phyloP scores from a whole-genome alignment of 169 alveolate genomes.

The Eimeria necatrix region DNA sequence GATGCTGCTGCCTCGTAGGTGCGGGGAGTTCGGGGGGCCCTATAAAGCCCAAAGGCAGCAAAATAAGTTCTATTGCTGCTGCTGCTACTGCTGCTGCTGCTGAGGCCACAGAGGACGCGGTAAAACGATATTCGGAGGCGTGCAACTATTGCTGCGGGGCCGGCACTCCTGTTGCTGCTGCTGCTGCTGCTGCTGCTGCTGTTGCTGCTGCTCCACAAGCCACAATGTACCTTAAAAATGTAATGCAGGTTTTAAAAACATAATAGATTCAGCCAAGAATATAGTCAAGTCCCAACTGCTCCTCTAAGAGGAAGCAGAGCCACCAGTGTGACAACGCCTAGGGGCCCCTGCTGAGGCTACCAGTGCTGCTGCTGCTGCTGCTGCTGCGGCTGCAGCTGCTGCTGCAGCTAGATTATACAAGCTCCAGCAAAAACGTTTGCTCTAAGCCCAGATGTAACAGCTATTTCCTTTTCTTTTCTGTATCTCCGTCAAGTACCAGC shows the following conservation, averaged over 20 bases:
- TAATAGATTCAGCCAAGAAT: background rate
- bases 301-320: background rate
- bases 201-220: background rate
- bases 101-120: background rate
- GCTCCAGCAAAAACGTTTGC: no score
- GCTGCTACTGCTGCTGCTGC: slow-evolving; percentile 10
- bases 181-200: background rate
- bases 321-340: background rate
- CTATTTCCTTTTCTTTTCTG: no score
- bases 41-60: background rate
- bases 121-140: background rate
- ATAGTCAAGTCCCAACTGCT: background rate
- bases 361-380: background rate
- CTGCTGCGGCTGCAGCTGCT: slow-evolving; percentile 2
- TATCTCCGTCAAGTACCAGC: no score
- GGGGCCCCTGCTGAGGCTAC: slow-evolving; percentile 30
- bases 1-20: background rate
- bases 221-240: background rate
- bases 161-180: background rate
- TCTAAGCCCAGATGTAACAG: no score
- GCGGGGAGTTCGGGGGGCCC: background rate
- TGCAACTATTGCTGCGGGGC: background rate
- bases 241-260: background rate
- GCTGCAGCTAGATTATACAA: background rate
- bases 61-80: background rate